Conservation (phyloP, 768 basidiomycete species). For the Candolleomyces aberdarensis region DNA sequence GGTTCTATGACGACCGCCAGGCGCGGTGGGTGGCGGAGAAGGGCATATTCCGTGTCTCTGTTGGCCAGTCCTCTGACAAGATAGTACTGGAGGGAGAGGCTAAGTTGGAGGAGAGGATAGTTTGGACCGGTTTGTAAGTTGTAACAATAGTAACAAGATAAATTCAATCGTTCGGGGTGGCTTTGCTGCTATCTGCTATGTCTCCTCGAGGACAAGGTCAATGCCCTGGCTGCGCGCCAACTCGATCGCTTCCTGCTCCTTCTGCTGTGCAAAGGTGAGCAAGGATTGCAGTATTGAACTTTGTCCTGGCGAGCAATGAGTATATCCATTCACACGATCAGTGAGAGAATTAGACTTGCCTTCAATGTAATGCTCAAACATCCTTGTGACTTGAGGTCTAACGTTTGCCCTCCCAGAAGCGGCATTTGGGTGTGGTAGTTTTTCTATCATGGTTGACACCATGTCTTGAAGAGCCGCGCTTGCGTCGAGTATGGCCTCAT, state of each 20-base stretch:
- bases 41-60: neutral
- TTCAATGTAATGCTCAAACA: conserved; percentile 68
- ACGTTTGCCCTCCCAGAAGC: conserved; percentile 22
- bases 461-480: conserved; percentile 66
- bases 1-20: neutral
- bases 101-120: neutral
- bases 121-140: neutral
- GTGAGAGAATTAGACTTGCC: conserved; percentile 33
- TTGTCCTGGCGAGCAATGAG: conserved; percentile 38
- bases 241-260: conserved; percentile 45
- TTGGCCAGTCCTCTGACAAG: neutral
- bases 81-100: neutral
- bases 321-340: neutral
- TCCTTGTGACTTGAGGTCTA: conserved; percentile 56
- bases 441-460: conserved; percentile 48
- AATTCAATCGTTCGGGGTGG: neutral
- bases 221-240: conserved; percentile 51
- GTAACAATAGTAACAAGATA: neutral
- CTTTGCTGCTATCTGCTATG: neutral
- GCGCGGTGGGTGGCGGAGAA: neutral
- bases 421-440: conserved; percentile 37
- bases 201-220: conserved; percentile 49
- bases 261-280: conserved; percentile 43
- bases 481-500: conserved; percentile 68
- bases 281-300: conserved; percentile 53